Evolutionary conservation across 768 basidiomycete genomes (phyloP).

Genomic region (Leucocoprinus birnbaumii): DNA sequence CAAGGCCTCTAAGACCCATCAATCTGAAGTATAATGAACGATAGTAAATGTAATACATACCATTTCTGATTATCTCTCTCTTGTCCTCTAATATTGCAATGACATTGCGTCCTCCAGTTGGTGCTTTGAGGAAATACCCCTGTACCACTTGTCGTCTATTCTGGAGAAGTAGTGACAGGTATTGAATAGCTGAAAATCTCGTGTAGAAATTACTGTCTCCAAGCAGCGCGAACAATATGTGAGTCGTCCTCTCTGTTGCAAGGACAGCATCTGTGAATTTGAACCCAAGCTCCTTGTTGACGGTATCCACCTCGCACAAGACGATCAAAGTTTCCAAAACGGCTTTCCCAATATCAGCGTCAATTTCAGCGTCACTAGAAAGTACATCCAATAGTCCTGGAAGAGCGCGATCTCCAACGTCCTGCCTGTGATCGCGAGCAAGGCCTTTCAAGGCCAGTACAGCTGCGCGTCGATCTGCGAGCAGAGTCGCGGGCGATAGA

Average conservation of each 20-base stretch:
- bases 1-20: slow-evolving; percentile 63
- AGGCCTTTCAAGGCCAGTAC: slow-evolving; percentile 94
- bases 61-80: slow-evolving; percentile 86
- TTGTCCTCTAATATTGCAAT: slow-evolving; percentile 80
- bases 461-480: slow-evolving; percentile 90
- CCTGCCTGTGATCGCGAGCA: slow-evolving; percentile 84
- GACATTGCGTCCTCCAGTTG: slow-evolving; percentile 72
- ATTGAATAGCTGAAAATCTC: slow-evolving; percentile 81
- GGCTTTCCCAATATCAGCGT: slow-evolving; percentile 90
- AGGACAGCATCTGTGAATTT: slow-evolving; percentile 83
- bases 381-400: slow-evolving; percentile 77
- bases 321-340: slow-evolving; percentile 84
- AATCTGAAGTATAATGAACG: background rate
- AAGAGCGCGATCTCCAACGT: slow-evolving; percentile 80
- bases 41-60: slow-evolving; percentile 37
- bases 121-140: slow-evolving; percentile 85
- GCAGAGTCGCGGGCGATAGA: slow-evolving; percentile 83
- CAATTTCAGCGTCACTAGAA: slow-evolving; percentile 85
- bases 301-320: slow-evolving; percentile 76
- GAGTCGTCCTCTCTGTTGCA: slow-evolving; percentile 63
- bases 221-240: slow-evolving; percentile 76
- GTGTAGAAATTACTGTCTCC: slow-evolving; percentile 79
- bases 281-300: slow-evolving; percentile 69
- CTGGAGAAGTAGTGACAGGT: slow-evolving; percentile 74
- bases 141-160: slow-evolving; percentile 84